Evolutionary conservation across 2,329 filamentous ascomycete genomes (phyloP).

Genomic region (Botrytis fabae): DNA sequence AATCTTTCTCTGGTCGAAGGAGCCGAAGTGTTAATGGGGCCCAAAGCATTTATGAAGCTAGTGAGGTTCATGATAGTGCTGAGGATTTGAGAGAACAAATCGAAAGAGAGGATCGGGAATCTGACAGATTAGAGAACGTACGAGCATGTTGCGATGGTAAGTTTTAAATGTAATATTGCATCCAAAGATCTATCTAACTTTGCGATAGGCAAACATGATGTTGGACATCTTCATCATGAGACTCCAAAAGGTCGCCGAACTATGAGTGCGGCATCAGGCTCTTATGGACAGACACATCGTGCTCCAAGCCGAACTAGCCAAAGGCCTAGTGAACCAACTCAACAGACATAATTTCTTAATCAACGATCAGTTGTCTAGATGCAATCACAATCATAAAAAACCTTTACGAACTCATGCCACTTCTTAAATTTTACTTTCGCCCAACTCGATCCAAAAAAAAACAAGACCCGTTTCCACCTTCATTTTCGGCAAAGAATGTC

Average conservation of each 20-base stretch:
- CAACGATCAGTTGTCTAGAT: background rate
- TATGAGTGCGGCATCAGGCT: constrained; percentile 30
- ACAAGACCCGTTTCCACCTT: background rate
- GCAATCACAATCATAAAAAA: background rate
- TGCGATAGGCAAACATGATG: constrained; percentile 70
- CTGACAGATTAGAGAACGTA: constrained; percentile 87
- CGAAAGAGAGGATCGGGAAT: constrained; percentile 73
- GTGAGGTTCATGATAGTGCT: constrained; percentile 70
- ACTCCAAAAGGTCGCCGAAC: constrained; percentile 46
- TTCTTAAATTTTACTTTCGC: constrained; percentile 19
- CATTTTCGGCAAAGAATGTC: constrained; percentile 19
- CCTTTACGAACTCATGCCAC: constrained; percentile 22
- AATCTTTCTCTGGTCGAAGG: constrained; percentile 54
- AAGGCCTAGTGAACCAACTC: constrained; percentile 18
- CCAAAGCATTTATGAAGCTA: constrained; percentile 53
- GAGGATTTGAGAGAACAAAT: constrained; percentile 81
- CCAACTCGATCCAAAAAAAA: constrained; percentile 14
- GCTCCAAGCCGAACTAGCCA: constrained; percentile 31
- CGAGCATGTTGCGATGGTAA: constrained; percentile 95
- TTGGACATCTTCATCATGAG: constrained; percentile 57
- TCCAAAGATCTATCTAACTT: constrained; percentile 29
- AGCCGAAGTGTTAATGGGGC: constrained; percentile 48
- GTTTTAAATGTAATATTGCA: constrained; percentile 40
- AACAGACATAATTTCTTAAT: constrained; percentile 17
- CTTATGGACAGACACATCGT: constrained; percentile 21